These are phyloP conservation scores for Earliella scabrosa DNA, from an alignment of 1,284 basidiomycete species.

Conservation along the genomic window DNA sequence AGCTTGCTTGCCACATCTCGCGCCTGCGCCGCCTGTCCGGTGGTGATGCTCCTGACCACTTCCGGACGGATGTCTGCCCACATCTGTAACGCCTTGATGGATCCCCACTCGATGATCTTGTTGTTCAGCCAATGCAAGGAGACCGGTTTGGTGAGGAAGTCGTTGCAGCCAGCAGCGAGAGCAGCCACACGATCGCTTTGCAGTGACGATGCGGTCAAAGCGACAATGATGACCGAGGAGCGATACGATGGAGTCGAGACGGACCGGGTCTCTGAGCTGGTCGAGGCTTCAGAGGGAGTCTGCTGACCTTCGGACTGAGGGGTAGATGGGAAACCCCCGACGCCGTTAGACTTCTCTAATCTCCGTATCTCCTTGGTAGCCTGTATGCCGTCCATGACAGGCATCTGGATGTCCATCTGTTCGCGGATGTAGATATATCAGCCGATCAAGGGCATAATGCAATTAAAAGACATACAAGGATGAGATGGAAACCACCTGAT, in stretches of 20 bases:
- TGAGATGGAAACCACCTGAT: slow-evolving; percentile 93
- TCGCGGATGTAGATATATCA: slow-evolving; percentile 3
- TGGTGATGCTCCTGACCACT: slow-evolving; percentile 53
- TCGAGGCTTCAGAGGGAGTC: slow-evolving; percentile 56
- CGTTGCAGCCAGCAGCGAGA: slow-evolving; percentile 97
- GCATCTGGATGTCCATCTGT: slow-evolving; percentile 99
- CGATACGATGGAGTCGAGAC: slow-evolving; percentile 61
- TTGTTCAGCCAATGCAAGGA: slow-evolving; percentile 95
- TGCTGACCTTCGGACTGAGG: slow-evolving; percentile 60
- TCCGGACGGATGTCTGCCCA: slow-evolving; percentile 81
- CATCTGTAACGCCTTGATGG: slow-evolving; percentile 87
- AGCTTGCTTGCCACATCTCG: slow-evolving; percentile 68
- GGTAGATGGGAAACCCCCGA: slow-evolving; percentile 73
- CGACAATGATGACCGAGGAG: slow-evolving; percentile 98
- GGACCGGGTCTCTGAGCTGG: slow-evolving; percentile 41
- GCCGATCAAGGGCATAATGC: background rate
- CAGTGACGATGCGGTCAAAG: slow-evolving; percentile 92
- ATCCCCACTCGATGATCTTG: slow-evolving; percentile 99
- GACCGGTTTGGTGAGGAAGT: slow-evolving; percentile 98
- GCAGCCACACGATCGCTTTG: slow-evolving; percentile 95
- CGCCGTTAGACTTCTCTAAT: slow-evolving; percentile 74
- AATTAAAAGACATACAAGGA: slow-evolving; percentile 68
- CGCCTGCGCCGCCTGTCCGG: slow-evolving; percentile 65
- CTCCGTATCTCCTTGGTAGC: slow-evolving; percentile 96
- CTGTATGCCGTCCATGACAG: slow-evolving; percentile 97